Conservation (phyloP, 306 rosid species). For the Crataegus laevigata region DNA sequence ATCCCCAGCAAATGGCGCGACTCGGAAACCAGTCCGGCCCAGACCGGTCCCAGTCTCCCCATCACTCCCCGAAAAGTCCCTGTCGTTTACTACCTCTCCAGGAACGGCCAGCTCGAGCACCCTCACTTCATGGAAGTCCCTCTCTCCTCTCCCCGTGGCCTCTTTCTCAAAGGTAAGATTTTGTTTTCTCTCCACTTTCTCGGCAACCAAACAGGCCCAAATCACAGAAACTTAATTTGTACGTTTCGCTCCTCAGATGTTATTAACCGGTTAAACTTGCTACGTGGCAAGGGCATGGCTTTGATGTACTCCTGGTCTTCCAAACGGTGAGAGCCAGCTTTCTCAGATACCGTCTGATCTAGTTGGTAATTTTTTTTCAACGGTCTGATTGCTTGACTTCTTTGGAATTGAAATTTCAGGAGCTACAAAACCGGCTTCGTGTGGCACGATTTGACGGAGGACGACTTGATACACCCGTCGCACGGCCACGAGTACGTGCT, state of each 20-base stretch:
- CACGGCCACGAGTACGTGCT: slow-evolving; percentile 87
- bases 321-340: slow-evolving; percentile 47
- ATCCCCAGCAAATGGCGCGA: slow-evolving; percentile 58
- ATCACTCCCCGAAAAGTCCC: slow-evolving; percentile 41
- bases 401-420: slow-evolving; percentile 27
- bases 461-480: slow-evolving; percentile 81
- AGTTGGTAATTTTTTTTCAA: neutral
- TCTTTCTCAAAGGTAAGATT: slow-evolving; percentile 65
- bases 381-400: neutral
- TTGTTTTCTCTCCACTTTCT: neutral
- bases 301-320: slow-evolving; percentile 85
- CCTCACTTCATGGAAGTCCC: slow-evolving; percentile 98
- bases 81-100: slow-evolving; percentile 80
- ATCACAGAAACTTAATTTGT: neutral
- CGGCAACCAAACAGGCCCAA: neutral
- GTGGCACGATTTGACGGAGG: slow-evolving; percentile 89
- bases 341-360: neutral
- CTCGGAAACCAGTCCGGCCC: slow-evolving; percentile 47
- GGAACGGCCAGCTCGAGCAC: slow-evolving; percentile 89
- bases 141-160: slow-evolving; percentile 82
- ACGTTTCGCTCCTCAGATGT: slow-evolving; percentile 40
- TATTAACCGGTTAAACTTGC: slow-evolving; percentile 60
- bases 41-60: slow-evolving; percentile 28
- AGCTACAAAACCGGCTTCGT: slow-evolving; percentile 87
- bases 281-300: slow-evolving; percentile 85